Conservation (phyloP, 208 protist genomes). For the Blechomonas ayalai region DNA sequence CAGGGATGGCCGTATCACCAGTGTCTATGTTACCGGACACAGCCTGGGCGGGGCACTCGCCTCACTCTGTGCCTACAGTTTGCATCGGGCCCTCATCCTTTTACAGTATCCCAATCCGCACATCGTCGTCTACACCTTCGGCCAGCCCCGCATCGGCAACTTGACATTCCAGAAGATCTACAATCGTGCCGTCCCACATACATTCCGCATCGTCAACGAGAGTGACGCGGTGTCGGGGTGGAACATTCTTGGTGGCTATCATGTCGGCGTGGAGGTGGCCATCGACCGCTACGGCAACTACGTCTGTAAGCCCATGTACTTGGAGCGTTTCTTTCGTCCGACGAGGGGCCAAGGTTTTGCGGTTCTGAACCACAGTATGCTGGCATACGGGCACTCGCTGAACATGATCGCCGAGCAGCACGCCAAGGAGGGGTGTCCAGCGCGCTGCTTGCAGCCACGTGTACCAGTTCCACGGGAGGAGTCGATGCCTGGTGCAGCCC, state of each 20-base stretch:
- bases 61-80: constrained; percentile 65
- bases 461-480: too few relatives aligned
- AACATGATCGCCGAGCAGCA: constrained; percentile 48
- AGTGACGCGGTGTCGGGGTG: constrained; percentile 70
- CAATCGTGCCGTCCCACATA: constrained; percentile 63
- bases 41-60: constrained; percentile 77
- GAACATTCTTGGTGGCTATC: constrained; percentile 37
- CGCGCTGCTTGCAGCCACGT: constrained; percentile 35
- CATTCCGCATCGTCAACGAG: constrained; percentile 83
- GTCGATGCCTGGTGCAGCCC: too few relatives aligned
- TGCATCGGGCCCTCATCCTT: constrained; percentile 44
- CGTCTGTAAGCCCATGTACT: constrained; percentile 69
- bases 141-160: constrained; percentile 74
- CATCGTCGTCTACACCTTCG: constrained; percentile 77
- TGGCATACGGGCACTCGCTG: constrained; percentile 52
- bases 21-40: constrained; percentile 70
- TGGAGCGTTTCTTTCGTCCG: constrained; percentile 66
- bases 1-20: neutral
- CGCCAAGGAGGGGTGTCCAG: constrained; percentile 6
- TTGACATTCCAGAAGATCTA: constrained; percentile 56
- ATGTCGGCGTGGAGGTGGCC: constrained; percentile 75
- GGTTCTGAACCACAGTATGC: constrained; percentile 46
- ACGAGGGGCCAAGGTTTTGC: constrained; percentile 32
- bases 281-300: constrained; percentile 75
- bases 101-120: constrained; percentile 45